Conservation (phyloP, 306 rosid species). For the Trichosanthes truncata region DNA sequence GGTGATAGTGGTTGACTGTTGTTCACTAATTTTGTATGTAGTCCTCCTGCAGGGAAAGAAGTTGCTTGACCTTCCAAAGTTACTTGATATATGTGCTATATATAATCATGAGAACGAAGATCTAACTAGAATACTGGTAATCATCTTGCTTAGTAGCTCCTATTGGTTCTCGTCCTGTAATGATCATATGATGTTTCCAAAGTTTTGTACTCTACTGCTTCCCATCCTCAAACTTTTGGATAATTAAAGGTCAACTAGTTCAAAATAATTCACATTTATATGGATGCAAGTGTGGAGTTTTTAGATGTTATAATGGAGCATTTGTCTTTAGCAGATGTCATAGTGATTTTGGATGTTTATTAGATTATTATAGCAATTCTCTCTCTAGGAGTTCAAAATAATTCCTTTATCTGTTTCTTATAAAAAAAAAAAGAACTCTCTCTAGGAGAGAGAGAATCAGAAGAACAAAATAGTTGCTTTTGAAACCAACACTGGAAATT, state of each 20-base stretch:
- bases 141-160: conserved; percentile 10
- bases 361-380: not conserved
- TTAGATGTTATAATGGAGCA: not conserved
- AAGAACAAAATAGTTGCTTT: not conserved
- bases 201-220: not conserved
- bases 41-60: conserved; percentile 93
- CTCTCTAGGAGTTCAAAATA: too few species aligned
- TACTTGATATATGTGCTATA: conserved; percentile 89
- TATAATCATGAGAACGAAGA: conserved; percentile 82
- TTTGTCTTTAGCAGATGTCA: not conserved
- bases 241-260: not conserved
- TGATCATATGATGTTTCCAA: not conserved
- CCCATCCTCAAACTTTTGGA: not conserved
- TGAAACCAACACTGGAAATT: not conserved
- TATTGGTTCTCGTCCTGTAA: not conserved
- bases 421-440: too few species aligned
- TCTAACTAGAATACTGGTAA: conserved; percentile 65
- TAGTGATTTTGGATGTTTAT: not conserved
- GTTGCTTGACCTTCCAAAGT: conserved; percentile 81
- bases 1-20: conserved; percentile 19
- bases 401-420: too few species aligned
- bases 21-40: conserved; percentile 64
- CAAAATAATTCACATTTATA: not conserved
- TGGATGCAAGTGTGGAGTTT: not conserved
- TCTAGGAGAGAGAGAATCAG: not conserved